A percentile compares a stretch with the other conserved stretches of the same genome.
phyloP scores from a whole-genome alignment of 768 basidiomycete genomes.

The Lactifluus pinguis region DNA sequence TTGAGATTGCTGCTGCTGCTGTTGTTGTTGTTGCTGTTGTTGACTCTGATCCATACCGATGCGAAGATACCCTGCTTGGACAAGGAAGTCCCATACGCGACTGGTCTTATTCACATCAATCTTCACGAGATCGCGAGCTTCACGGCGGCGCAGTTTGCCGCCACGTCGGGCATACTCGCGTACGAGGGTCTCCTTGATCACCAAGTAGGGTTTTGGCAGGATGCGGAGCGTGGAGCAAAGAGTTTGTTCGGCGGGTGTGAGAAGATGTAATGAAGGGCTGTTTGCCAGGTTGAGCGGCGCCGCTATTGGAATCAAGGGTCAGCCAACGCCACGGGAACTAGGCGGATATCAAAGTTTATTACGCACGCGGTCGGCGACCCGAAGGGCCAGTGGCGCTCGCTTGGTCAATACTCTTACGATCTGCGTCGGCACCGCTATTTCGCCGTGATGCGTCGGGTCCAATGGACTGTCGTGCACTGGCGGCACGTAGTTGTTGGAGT shows the following conservation, averaged over 20 bases:
- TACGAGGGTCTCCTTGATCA: constrained; percentile 91
- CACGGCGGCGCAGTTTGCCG: constrained; percentile 78
- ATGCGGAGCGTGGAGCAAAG: constrained; percentile 88
- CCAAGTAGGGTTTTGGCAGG: constrained; percentile 89
- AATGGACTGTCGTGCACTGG: constrained; percentile 41
- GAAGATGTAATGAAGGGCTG: constrained; percentile 80
- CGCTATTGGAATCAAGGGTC: constrained; percentile 25
- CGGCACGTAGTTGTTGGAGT: constrained; percentile 37
- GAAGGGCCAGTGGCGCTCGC: constrained; percentile 29
- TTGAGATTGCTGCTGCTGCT: neutral
- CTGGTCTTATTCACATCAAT: constrained; percentile 92
- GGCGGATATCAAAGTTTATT: neutral
- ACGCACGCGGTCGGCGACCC: constrained; percentile 37
- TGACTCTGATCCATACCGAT: constrained; percentile 31
- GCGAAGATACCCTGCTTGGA: constrained; percentile 74
- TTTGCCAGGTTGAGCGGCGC: constrained; percentile 84
- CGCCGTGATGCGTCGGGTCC: constrained; percentile 45
- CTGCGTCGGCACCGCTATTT: constrained; percentile 39
- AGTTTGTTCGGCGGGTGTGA: constrained; percentile 78
- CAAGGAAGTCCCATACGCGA: constrained; percentile 88
- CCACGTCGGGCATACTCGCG: constrained; percentile 87
- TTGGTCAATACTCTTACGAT: constrained; percentile 48
- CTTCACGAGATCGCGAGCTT: constrained; percentile 84
- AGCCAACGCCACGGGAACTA: neutral
- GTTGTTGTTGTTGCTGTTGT: constrained; percentile 36